phyloP scores from a whole-genome alignment of 352 stramenopile genomes.

The Phytophthora hibernalis region DNA sequence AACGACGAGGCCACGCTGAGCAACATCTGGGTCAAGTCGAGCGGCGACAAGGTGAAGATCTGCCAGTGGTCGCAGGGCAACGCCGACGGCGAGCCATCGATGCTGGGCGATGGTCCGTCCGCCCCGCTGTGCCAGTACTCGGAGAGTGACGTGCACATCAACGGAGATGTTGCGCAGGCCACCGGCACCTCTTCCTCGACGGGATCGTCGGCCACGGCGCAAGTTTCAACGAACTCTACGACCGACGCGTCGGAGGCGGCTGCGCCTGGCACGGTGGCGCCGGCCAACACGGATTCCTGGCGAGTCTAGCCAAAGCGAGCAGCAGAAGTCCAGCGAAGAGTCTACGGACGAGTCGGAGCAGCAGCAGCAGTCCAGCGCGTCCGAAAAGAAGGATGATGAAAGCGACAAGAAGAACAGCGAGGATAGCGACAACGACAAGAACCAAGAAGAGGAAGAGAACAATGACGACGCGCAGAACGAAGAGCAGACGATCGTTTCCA shows the following conservation, averaged over 20 bases:
- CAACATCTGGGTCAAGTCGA: slow-evolving; percentile 30
- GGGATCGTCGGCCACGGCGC: slow-evolving; percentile 4
- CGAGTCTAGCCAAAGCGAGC: not conserved
- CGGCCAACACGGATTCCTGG: not conserved
- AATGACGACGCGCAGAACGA: too few relatives aligned
- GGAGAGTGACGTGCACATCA: slow-evolving; percentile 22
- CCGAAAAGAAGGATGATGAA: too few relatives aligned
- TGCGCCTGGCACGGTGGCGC: not conserved
- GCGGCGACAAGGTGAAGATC: slow-evolving; percentile 17
- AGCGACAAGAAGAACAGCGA: too few relatives aligned
- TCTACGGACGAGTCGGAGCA: not conserved
- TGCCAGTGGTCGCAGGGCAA: slow-evolving; percentile 21
- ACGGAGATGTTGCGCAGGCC: slow-evolving; percentile 6
- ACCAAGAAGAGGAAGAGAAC: too few relatives aligned
- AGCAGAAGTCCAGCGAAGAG: not conserved
- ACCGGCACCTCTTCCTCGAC: not conserved
- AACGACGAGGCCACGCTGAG: slow-evolving; percentile 23
- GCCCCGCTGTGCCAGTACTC: slow-evolving; percentile 18
- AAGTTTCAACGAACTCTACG: not conserved
- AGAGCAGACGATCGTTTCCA: too few relatives aligned
- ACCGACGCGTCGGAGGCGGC: not conserved
- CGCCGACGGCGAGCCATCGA: slow-evolving; percentile 15
- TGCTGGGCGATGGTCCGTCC: slow-evolving; percentile 20
- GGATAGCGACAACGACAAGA: too few relatives aligned
- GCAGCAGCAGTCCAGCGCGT: not conserved